A percentile compares a stretch with the other conserved stretches of the same genome.
These are phyloP conservation scores for Panellus pusillus DNA, from an alignment of 768 basidiomycete genomes.

Conservation along the genomic window DNA sequence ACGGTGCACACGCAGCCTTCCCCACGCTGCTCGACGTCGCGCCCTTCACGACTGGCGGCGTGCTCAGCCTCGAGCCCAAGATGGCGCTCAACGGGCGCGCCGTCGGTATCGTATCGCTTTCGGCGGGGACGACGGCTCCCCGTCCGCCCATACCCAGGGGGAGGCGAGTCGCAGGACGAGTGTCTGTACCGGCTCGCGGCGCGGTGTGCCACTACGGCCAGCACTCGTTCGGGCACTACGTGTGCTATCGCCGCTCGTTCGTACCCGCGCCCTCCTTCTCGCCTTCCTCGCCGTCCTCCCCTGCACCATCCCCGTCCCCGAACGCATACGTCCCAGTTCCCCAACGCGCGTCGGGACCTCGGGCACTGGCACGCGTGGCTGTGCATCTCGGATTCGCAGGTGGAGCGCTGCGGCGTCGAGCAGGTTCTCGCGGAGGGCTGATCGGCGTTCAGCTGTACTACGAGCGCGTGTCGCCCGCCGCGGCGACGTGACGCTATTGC, in stretches of 20 bases:
- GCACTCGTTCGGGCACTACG: constrained; percentile 70
- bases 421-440: constrained; percentile 70
- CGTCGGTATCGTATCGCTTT: constrained; percentile 34
- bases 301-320: no score
- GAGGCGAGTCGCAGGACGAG: background rate
- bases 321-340: constrained; percentile 16
- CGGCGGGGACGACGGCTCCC: constrained; percentile 18
- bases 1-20: constrained; percentile 76
- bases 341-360: constrained; percentile 23
- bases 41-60: constrained; percentile 82
- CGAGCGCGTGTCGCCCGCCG: constrained; percentile 47
- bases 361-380: constrained; percentile 81
- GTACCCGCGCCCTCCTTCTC: constrained; percentile 34
- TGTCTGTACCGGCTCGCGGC: constrained; percentile 83
- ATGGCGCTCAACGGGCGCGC: constrained; percentile 48
- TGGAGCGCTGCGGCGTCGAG: constrained; percentile 74
- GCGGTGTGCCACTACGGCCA: constrained; percentile 93
- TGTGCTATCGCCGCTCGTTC: constrained; percentile 27
- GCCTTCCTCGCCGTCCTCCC: no score
- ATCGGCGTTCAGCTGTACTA: constrained; percentile 89
- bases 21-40: constrained; percentile 89
- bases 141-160: no score
- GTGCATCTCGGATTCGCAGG: constrained; percentile 82
- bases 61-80: constrained; percentile 68
- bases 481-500: constrained; percentile 23